Evolutionary conservation across 2,329 filamentous ascomycete species (phyloP), one percentile per base, ranked within the genome.

Genomic region (Aspergillus fructus): DNA sequence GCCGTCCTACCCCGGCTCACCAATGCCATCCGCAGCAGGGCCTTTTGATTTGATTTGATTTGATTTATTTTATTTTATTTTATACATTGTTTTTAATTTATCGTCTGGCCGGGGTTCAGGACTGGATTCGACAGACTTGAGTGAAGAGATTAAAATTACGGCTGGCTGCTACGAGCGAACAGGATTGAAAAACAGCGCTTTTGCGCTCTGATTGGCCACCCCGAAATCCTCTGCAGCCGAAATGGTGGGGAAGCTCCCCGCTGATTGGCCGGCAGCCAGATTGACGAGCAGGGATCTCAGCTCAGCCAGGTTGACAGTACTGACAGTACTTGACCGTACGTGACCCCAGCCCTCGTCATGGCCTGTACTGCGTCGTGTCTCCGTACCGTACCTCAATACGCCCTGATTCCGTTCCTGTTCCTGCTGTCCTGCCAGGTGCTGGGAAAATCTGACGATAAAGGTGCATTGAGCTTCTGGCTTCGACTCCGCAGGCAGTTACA

Each of bases 191-290:
- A 53, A 23, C 45, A 27, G 45, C 39, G 24, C 61, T 58, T 60
- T 57, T 56, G 60, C 50, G 34, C 56, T 46, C 24, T 56, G 52
- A 67, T 65, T 66, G 57, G 63, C 8, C 55, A 37, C n/a, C 34
- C 57, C 34, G 11, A 41, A 47, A 47, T 49, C 48, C 33, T 52
- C 58, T 43, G 45, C 37, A 61, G 24, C 19, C 50, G 45, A 60
- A 64, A 61, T 67, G 60, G 64, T 65, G 64, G 65, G 63, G 64
- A 59, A 49, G 62, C 58, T 46, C 42, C 53, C 43, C 19, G 52
- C 33, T 73, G 66, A 71, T 72, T 74, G 71, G 71, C 60, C 57
- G 43, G 27, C 13, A 15, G 17, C 49, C 62, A 71, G 66, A 71
- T 71, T 67, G 67, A 64, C 53, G 56, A 62, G 56, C 64, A 67